Conservation (phyloP, 768 basidiomycete genomes). For the Obba rivulosa region DNA sequence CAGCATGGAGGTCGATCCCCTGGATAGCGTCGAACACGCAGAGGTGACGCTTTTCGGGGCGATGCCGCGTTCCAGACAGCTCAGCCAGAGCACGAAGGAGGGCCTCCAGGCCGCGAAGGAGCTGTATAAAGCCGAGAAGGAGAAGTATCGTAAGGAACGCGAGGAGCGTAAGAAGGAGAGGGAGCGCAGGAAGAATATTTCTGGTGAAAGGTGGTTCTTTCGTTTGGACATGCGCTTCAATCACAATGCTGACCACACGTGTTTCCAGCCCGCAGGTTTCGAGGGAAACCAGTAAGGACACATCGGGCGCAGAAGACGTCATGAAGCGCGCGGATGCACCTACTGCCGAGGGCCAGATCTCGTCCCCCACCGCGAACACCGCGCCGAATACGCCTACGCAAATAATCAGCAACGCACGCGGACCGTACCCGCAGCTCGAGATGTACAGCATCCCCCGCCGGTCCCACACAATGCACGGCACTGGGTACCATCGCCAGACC, state of each 20-base stretch:
- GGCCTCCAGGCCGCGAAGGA: conserved; percentile 60
- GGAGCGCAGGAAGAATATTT: conserved; percentile 13
- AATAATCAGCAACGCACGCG: conserved; percentile 58
- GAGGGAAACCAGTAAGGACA: background rate
- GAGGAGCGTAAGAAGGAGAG: conserved; percentile 31
- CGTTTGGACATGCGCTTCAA: background rate
- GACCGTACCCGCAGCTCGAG: conserved; percentile 57
- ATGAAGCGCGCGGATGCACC: conserved; percentile 6
- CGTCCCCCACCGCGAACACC: background rate
- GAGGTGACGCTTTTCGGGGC: conserved; percentile 15
- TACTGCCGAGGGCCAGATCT: conserved; percentile 1
- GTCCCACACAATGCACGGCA: conserved; percentile 33
- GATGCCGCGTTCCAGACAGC: conserved; percentile 7
- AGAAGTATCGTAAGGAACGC: conserved; percentile 56
- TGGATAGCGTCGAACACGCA: conserved; percentile 3
- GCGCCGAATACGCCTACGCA: conserved; percentile 22
- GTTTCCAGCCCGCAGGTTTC: conserved; percentile 1
- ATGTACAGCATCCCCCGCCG: conserved; percentile 53
- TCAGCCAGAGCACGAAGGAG: conserved; percentile 18
- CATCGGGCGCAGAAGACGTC: background rate
- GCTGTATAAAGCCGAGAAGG: conserved; percentile 65
- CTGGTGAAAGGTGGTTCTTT: conserved; percentile 8
- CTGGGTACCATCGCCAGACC: conserved; percentile 14
- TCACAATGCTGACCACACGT: background rate
- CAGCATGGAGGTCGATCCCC: background rate